Conservation (phyloP, 2,329 filamentous ascomycete genomes). For the Phyllosticta citrichinensis region DNA sequence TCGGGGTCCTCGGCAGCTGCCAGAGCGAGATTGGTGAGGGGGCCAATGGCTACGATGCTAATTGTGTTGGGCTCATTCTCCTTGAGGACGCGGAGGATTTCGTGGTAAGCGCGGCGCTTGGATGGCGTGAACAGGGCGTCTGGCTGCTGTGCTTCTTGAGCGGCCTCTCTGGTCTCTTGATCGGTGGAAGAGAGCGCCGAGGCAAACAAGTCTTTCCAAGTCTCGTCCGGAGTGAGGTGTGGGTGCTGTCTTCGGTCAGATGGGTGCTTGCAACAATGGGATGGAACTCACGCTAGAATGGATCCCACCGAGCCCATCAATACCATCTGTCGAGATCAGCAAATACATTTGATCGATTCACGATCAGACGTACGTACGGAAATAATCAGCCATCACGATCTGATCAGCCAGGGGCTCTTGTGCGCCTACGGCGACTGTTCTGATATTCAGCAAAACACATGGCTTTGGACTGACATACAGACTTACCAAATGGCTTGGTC, state of each 20-base stretch:
- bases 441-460: not conserved
- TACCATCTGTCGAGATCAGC: slow-evolving; percentile 29
- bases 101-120: slow-evolving; percentile 61
- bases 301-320: slow-evolving; percentile 40
- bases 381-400: slow-evolving; percentile 59
- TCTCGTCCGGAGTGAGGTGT: slow-evolving; percentile 37
- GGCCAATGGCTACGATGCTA: slow-evolving; percentile 82
- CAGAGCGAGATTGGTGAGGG: slow-evolving; percentile 84
- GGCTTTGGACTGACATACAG: not conserved
- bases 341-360: too few species aligned
- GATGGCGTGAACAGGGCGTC: slow-evolving; percentile 63
- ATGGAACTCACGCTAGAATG: slow-evolving; percentile 30
- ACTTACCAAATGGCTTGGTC: slow-evolving; percentile 56
- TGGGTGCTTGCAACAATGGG: not conserved
- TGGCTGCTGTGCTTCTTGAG: slow-evolving; percentile 26
- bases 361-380: slow-evolving; percentile 50
- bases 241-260: slow-evolving; percentile 29
- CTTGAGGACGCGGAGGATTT: slow-evolving; percentile 77
- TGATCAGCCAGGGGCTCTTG: slow-evolving; percentile 78
- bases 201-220: slow-evolving; percentile 38
- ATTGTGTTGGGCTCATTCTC: slow-evolving; percentile 77
- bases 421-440: slow-evolving; percentile 66
- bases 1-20: slow-evolving; percentile 83
- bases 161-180: slow-evolving; percentile 23
- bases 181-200: slow-evolving; percentile 23